phyloP scores from a whole-genome alignment of 495 filamentous ascomycete genomes.

The Parachaetomium inaequale region DNA sequence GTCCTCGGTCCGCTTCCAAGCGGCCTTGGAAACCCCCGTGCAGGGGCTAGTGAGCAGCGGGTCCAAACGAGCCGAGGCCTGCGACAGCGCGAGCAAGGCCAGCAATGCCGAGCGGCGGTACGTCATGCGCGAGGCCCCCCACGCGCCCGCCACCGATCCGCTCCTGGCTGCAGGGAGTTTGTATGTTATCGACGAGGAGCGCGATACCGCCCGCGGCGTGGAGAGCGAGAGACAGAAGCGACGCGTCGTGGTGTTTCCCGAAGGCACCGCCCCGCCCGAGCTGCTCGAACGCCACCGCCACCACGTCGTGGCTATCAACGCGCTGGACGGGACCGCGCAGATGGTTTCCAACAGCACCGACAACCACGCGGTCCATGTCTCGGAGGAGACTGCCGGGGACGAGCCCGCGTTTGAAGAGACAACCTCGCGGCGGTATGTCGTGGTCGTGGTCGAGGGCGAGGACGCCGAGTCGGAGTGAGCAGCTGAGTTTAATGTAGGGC shows the following conservation, averaged over 20 bases:
- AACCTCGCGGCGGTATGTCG: slow-evolving; percentile 28
- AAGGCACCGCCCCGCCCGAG: slow-evolving; percentile 27
- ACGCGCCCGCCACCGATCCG: slow-evolving; percentile 30
- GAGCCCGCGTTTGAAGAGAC: slow-evolving; percentile 16
- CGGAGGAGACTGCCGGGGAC: slow-evolving; percentile 23
- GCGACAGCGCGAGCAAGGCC: slow-evolving; percentile 1
- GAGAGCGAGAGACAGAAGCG: slow-evolving; percentile 18
- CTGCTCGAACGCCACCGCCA: slow-evolving; percentile 26
- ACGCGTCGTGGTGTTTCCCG: slow-evolving; percentile 33
- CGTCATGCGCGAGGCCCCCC: slow-evolving; percentile 32
- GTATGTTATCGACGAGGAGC: slow-evolving; percentile 30
- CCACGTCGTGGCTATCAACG: slow-evolving; percentile 32
- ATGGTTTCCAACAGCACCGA: slow-evolving; percentile 18
- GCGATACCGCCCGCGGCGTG: background rate
- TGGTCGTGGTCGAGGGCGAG: slow-evolving; percentile 24
- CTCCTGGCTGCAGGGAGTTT: slow-evolving; percentile 31
- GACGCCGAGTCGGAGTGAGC: background rate
- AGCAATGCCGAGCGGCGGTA: slow-evolving; percentile 23
- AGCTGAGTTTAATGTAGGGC: background rate
- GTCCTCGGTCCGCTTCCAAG: slow-evolving; percentile 29
- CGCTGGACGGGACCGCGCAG: slow-evolving; percentile 26
- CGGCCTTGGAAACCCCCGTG: slow-evolving; percentile 22
- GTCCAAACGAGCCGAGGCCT: background rate
- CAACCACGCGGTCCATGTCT: slow-evolving; percentile 27
- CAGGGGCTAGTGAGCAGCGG: background rate